Evolutionary conservation across 345 rosid species (phyloP).

Genomic region (Kernera saxatilis): DNA sequence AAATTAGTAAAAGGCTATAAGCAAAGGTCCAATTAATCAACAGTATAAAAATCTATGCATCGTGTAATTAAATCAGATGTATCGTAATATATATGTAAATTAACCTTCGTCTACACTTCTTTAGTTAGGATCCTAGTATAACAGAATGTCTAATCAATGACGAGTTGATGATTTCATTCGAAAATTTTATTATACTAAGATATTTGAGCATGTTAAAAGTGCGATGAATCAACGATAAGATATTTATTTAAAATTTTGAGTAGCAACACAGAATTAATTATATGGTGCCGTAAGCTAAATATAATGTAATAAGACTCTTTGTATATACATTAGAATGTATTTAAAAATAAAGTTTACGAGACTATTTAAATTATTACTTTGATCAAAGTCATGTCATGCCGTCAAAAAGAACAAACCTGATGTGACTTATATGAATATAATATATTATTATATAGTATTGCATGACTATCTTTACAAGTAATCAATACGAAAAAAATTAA

Average conservation of each 20-base stretch:
- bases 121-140: not conserved
- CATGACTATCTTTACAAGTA: constrained; percentile 34
- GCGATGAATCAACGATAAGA: not conserved
- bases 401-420: constrained; percentile 24
- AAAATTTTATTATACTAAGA: constrained; percentile 19
- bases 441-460: constrained; percentile 10
- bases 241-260: not conserved
- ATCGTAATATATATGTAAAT: not conserved
- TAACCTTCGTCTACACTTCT: not conserved
- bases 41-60: not conserved
- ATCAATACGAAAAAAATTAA: constrained; percentile 17
- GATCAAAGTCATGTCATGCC: not conserved
- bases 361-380: not conserved
- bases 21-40: not conserved
- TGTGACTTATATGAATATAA: constrained; percentile 17
- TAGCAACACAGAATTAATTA: not conserved
- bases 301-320: not conserved
- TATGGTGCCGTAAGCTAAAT: not conserved
- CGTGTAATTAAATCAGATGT: not conserved
- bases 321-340: constrained; percentile 23
- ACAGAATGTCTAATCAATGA: not conserved
- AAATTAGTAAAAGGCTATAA: not conserved
- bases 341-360: constrained; percentile 16
- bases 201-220: not conserved
- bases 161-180: constrained; percentile 9